Evolutionary conservation across 257 asterid genomes (phyloP), one percentile per base, ranked within the genome.

Genomic region (Fraxinus anomala): DNA sequence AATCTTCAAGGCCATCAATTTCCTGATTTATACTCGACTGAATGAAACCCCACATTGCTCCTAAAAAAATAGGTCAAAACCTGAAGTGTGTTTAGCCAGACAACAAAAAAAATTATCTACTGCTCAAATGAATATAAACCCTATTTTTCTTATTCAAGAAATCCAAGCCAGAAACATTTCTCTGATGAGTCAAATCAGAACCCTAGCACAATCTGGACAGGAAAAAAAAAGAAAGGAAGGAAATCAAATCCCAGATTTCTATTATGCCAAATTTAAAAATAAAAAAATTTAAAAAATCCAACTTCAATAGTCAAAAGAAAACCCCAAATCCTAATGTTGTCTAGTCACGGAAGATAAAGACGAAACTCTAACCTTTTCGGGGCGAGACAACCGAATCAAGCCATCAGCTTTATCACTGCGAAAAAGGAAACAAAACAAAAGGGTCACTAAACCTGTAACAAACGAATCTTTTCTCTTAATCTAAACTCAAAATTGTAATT

Each of bases 351-450:
- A 63, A 63, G 33, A 63, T 5, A 63, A 12, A 70, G 34, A 61
- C 14, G 63, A 47, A 76, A 80, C 79, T 86, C 89, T 76, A 83
- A 79, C 83, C 80, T 73, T 75, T 79, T 49, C 73, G 36, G 63
- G 81, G 79, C 16, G 76, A 78, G 87, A 72, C 89, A 80, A 78
- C 87, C 81, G 76, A 77, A 75, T 77, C 77, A 75, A 77, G 47
- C 82, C 83, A 77, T 77, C 51, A 59, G 54, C 73, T 68, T 77
- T 78, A 75, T 17, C 73, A 61, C 80, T 73, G 81, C 56, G 73
- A 84, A 80, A 77, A 74, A 61, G 83, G 33, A 73, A 77, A 70
- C n/a, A 56, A 74, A 82, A 79, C 51, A 81, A 80, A 80, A 72
- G 73, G 73, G 70, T 65, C 61, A 73, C 77, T 51, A 39, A 73